These are phyloP conservation scores for Kingdonia uniflora DNA, from an alignment of 164 flowering plant species.

Conservation along the genomic window DNA sequence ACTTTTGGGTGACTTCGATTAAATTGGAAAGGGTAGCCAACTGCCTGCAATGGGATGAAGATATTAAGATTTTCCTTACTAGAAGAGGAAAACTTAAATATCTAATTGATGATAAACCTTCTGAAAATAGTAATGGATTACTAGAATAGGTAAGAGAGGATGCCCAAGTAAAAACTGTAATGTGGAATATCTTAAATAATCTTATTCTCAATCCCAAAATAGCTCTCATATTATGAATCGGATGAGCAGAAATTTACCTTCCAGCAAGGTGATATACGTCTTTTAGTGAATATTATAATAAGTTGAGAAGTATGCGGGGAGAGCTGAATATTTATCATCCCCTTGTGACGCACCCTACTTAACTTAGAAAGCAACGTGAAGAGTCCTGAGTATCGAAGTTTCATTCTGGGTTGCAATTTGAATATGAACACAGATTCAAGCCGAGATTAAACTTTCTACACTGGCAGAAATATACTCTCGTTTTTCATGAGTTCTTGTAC, in stretches of 20 bases:
- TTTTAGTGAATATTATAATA: neutral
- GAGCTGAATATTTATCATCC: neutral
- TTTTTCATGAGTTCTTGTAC: neutral
- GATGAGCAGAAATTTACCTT: neutral
- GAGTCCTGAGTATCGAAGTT: neutral
- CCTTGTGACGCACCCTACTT: neutral
- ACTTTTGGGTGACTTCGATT: neutral
- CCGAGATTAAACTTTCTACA: neutral
- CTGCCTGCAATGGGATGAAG: neutral
- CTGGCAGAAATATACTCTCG: neutral
- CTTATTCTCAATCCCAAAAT: neutral
- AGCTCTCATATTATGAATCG: neutral
- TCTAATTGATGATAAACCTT: neutral
- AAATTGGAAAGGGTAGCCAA: neutral
- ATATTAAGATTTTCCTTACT: neutral
- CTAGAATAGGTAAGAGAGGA: neutral
- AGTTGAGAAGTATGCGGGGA: neutral
- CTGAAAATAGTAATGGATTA: neutral
- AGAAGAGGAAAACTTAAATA: neutral
- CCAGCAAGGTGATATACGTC: neutral
- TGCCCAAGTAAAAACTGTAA: neutral
- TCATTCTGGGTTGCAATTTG: neutral
- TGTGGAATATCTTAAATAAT: neutral
- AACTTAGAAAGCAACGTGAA: neutral
- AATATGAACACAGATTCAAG: neutral